Base-by-base conservation (phyloP, 1,284 basidiomycete species). In the Ganoderma sp. region DNA sequence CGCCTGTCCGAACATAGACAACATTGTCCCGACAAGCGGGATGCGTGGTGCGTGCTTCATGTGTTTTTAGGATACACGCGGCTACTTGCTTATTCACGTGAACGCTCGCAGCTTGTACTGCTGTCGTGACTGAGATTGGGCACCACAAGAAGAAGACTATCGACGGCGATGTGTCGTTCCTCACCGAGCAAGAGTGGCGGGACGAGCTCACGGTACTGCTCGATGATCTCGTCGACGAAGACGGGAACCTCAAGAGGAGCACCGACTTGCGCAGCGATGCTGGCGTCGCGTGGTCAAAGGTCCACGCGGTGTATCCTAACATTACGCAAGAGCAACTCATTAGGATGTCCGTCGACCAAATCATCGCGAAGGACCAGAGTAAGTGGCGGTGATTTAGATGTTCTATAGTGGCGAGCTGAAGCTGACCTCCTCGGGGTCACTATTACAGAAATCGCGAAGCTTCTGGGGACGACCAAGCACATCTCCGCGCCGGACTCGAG, bases 211-310 rank as follows among this genome's bases (percentile, higher is more conserved):
- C 74, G 17, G 81, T 88, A 14, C 81, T 90, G 10, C 78, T 88
- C 2, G 81, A 84, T 52, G 88, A 90, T 71, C 79, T 90, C 14
- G 77, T 85, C 8, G 88, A 89, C 66, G 88, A 89, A 73, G 84
- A 87, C 42, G 87, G 87, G 0, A 82, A 82, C 42, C 66, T 87
- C 32, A 87, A 85, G 74, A 80, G 87, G 2, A 83, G 79, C 54
- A 85, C 80, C 0, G 87, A 89, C 72, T 76, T 88, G 25, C 84
- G 85, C 59, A 87, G 83, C 71, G 87, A 89, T 63, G 85, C 87
- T 8, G 87, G 87, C 50, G 78, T 88, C 52, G 87, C 87, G 3
- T 89, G 87, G 87, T 81, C 82, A 42, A 90, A 89, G 80, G 88
- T 89, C 1, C 86, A 89, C 73, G 87, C 87, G 0, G 86, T 89